Evolutionary conservation across 1,284 basidiomycete species (phyloP), one percentile per base, ranked within the genome.

Genomic region (Coniferiporia weirii): DNA sequence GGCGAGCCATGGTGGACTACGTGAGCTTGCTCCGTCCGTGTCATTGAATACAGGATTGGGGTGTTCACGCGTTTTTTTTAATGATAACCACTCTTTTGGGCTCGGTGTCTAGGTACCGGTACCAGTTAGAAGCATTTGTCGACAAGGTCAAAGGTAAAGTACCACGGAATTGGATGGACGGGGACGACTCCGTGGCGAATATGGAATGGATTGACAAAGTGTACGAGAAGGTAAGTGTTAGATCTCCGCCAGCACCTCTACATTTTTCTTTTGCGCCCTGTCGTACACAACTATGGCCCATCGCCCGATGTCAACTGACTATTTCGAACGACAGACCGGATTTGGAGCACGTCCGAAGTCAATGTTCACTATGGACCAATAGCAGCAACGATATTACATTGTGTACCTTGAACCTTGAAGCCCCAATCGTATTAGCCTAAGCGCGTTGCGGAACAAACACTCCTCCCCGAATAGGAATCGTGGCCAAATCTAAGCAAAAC

Each of bases 101-200:
- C 40, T 2, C 12, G 40, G 7, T 3, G 2, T 36, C 10, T 60
- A 76, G 73, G 43, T 85, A 83, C 67, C 73, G 82, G 19, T 82
- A 81, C 61, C 81, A 84, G 66, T 71, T 86, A 36, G 81, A 83
- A 67, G 80, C 78, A 6, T 81, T 85, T 61, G 77, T 84, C 12
- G 79, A 84, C 66, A 74, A 27, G 27, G 27, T 27, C 27, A 27
- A 5, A 75, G 59, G 61, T 85, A 6, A 76, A 76, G 43, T 80
- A 79, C 78, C 80, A 4, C 73, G 77, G 57, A 72, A 73, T 4
- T 85, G 83, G 82, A 66, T 79, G 15, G 68, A 72, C 0, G 76
- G 73, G 46, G 73, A 79, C 56, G 81, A 83, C 55, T 78, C 80
- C 1, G 70, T 84, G 43, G 68, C 71, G n/a, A 78, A 80, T 56